Evolutionary conservation across 2,329 filamentous ascomycete genomes (phyloP).

Genomic region (Botrytis galanthina): DNA sequence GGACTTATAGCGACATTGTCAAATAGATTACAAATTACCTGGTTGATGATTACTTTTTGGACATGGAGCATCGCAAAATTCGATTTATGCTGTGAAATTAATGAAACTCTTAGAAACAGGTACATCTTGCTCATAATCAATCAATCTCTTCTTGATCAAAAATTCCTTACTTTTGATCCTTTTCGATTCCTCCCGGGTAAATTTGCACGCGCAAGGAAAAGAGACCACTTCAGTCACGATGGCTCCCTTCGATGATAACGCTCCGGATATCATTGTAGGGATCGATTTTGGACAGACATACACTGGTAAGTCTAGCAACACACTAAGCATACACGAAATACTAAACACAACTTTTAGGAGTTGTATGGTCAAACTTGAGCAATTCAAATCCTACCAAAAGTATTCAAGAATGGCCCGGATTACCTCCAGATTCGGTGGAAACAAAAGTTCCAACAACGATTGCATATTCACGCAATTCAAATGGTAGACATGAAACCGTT

Average conservation of each 20-base stretch:
- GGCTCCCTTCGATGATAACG: not conserved
- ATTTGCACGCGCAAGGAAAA: not conserved
- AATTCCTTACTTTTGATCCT: not conserved
- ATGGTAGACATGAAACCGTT: not conserved
- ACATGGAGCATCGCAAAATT: not conserved
- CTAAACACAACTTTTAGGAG: not conserved
- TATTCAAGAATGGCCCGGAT: conserved; percentile 17
- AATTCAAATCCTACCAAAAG: conserved; percentile 9
- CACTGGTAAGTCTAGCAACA: conserved; percentile 9
- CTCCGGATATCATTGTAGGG: conserved; percentile 1
- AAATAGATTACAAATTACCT: not conserved
- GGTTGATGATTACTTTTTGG: not conserved
- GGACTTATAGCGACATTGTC: not conserved
- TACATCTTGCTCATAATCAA: not conserved
- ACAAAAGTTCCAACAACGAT: conserved; percentile 12
- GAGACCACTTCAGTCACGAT: not conserved
- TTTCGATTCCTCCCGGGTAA: not conserved
- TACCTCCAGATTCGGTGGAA: conserved; percentile 5
- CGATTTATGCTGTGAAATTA: not conserved
- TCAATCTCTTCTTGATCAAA: not conserved
- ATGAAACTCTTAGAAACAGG: not conserved
- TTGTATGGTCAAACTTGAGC: conserved; percentile 11
- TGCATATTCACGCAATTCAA: not conserved
- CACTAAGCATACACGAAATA: not conserved
- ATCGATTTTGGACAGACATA: conserved; percentile 27